Evolutionary conservation across 2,329 filamentous ascomycete genomes (phyloP), one percentile per base, ranked within the genome.

Genomic region (Colletotrichum acutatum): DNA sequence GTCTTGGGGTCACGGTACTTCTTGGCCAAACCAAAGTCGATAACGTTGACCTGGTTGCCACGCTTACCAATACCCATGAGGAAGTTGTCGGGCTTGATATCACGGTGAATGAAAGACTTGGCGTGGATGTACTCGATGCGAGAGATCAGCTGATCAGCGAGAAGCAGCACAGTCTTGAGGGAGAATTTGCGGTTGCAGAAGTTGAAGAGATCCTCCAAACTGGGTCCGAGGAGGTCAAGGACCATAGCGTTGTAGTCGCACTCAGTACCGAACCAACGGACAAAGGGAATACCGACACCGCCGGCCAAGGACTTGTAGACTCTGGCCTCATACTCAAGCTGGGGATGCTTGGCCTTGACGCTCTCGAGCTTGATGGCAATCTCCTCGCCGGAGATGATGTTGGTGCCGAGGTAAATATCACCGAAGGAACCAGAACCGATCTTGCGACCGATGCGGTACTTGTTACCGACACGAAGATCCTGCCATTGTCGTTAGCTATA

Each of bases 221-320:
- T 97, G 77, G 97, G 97, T 52, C 97, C 97, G 71, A 99, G 93
- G 30, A 99, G 92, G 81, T 99, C 97, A 77, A 98, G 91, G 65
- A 99, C 97, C 97, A 99, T 98, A 83, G 97, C 97, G 86, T 99
- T 98, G 91, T 99, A 98, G 87, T 98, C 97, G 85, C 96, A 98
- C 86, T 99, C 97, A 74, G 96, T 98, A 78, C 97, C 97, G 85
- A 98, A 99, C 97, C 97, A 99, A 86, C 96, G 95, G 82, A 99
- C 97, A 81, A 98, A 98, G 60, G 97, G 97, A 77, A 99, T 99
- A 74, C 97, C 97, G 78, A 98, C 97, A 83, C 97, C 97, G 77
- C 97, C 97, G 69, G 97, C 97, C 65, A 99, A 94, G 28, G 90
- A 93, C 85, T 93, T 93, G 86, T 93, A 96, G 79, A 98, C 96